phyloP scores from a whole-genome alignment of 2,329 filamentous ascomycete genomes.

The Biscogniauxia mediterranea region DNA sequence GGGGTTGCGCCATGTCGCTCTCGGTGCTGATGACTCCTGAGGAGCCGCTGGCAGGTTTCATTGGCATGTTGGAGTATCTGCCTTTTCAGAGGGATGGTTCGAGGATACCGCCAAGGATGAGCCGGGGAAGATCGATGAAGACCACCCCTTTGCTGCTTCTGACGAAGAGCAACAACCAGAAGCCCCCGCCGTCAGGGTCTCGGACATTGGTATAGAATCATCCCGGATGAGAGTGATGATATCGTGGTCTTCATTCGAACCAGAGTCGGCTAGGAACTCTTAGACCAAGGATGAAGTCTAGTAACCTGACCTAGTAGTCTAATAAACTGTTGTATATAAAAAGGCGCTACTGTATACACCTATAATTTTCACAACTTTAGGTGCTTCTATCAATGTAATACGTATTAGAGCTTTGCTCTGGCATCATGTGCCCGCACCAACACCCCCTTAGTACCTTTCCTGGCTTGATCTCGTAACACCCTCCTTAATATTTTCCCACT shows the following conservation, averaged over 20 bases:
- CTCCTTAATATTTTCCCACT: constrained; percentile 61
- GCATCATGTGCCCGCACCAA: constrained; percentile 24
- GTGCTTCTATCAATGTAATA: neutral
- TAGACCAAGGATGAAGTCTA: neutral
- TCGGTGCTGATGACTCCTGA: constrained; percentile 41
- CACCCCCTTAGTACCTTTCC: constrained; percentile 22
- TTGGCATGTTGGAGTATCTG: constrained; percentile 48
- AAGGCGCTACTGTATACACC: no score
- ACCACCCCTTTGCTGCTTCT: constrained; percentile 8
- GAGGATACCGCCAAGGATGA: constrained; percentile 23
- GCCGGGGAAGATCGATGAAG: constrained; percentile 11
- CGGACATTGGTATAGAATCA: constrained; percentile 50
- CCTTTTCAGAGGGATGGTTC: constrained; percentile 40
- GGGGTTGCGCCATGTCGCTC: constrained; percentile 49
- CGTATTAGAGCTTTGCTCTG: constrained; percentile 35
- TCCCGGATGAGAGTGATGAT: constrained; percentile 48
- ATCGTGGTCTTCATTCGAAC: constrained; percentile 35
- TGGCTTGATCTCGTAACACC: constrained; percentile 44
- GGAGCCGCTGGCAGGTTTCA: constrained; percentile 38
- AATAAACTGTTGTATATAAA: no score
- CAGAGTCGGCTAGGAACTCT: constrained; percentile 3
- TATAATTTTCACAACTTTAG: no score
- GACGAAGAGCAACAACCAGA: constrained; percentile 5
- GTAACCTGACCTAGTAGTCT: no score
- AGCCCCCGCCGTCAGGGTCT: constrained; percentile 21